phyloP scores from a whole-genome alignment of 2,329 filamentous ascomycete genomes.

The Apiospora sp. region DNA sequence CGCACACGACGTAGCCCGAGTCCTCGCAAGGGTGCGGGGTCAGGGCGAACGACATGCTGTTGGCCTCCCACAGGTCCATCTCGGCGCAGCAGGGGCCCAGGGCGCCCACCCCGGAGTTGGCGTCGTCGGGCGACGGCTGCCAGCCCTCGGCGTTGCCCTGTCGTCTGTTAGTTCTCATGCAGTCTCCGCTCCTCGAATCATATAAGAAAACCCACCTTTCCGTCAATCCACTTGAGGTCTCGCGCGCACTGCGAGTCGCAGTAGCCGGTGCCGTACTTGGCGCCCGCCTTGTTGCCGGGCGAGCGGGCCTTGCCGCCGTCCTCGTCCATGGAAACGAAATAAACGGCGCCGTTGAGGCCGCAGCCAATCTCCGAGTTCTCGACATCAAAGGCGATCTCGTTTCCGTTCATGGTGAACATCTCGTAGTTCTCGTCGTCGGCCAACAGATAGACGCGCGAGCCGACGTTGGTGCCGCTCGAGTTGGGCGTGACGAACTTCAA shows the following conservation, averaged over 20 bases:
- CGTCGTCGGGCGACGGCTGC: constrained; percentile 54
- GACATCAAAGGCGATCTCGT: constrained; percentile 70
- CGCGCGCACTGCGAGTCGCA: constrained; percentile 57
- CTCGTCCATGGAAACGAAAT: constrained; percentile 61
- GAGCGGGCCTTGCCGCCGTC: constrained; percentile 58
- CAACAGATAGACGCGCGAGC: constrained; percentile 62
- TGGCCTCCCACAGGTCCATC: constrained; percentile 69
- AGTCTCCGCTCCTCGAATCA: too few relatives aligned
- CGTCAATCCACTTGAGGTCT: constrained; percentile 60
- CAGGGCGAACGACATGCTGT: constrained; percentile 63
- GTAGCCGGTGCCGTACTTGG: constrained; percentile 65
- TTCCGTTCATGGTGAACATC: constrained; percentile 62
- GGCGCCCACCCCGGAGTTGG: constrained; percentile 54
- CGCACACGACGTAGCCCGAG: constrained; percentile 54
- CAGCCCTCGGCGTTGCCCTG: constrained; percentile 55
- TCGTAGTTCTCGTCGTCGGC: constrained; percentile 60
- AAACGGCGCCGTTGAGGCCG: constrained; percentile 69
- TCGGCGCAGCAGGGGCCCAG: constrained; percentile 63
- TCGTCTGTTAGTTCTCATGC: not conserved
- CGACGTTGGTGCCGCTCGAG: constrained; percentile 46
- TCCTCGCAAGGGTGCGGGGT: constrained; percentile 66
- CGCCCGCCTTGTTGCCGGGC: constrained; percentile 52
- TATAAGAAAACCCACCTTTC: constrained; percentile 51
- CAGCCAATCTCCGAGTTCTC: constrained; percentile 65
- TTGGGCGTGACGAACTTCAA: constrained; percentile 57